These are phyloP conservation scores for Phytophthora sojae DNA, from an alignment of 352 stramenopile species.

Conservation along the genomic window DNA sequence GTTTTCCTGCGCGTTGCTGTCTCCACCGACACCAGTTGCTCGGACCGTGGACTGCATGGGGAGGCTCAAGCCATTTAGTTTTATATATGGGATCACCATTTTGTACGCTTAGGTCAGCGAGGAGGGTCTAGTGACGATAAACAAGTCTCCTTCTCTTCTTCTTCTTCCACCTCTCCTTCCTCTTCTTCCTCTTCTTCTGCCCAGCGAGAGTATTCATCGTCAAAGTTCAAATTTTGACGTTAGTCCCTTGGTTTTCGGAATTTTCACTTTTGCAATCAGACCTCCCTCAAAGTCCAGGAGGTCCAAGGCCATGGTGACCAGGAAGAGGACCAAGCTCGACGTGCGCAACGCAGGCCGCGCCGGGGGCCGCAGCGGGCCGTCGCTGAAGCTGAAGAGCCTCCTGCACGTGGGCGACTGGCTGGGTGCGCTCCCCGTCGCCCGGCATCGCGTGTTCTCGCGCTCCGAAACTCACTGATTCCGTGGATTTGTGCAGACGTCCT, in stretches of 20 bases:
- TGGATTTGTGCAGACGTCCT: slow-evolving; percentile 56
- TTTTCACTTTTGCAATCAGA: neutral
- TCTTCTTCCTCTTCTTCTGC: neutral
- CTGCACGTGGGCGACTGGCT: slow-evolving; percentile 1
- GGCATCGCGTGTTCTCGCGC: neutral
- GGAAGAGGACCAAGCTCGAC: neutral
- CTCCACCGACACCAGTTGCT: neutral
- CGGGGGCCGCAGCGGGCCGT: neutral
- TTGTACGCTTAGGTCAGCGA: slow-evolving; percentile 18
- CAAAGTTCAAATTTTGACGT: neutral
- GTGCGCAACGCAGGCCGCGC: neutral
- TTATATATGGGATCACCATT: slow-evolving; percentile 20
- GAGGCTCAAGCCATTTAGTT: neutral
- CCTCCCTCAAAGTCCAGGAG: neutral
- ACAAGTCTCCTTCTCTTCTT: neutral
- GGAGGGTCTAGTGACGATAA: neutral
- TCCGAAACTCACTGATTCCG: neutral
- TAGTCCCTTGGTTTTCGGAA: neutral
- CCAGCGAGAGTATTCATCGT: too few species aligned
- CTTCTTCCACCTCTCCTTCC: too few species aligned
- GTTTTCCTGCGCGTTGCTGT: neutral
- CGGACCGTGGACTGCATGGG: neutral
- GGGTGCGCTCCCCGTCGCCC: neutral
- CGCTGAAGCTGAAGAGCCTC: neutral
- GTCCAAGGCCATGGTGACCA: slow-evolving; percentile 1